These are phyloP conservation scores for Wickerhamiella galacta DNA, from an alignment of 805 yeast species.

Conservation along the genomic window DNA sequence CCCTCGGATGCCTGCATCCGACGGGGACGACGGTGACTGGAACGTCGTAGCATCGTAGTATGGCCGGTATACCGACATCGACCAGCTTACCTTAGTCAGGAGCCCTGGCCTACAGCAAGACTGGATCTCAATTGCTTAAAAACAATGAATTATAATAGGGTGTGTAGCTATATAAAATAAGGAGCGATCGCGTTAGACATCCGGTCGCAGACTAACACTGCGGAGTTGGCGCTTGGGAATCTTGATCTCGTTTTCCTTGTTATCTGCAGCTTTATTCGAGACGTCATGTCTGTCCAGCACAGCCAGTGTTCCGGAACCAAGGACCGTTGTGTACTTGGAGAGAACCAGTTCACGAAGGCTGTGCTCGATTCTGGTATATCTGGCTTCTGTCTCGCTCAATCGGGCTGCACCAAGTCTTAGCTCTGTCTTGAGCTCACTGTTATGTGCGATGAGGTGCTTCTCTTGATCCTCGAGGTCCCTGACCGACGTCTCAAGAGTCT, in stretches of 20 bases:
- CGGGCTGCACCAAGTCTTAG: constrained; percentile 7
- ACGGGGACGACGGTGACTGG: constrained; percentile 25
- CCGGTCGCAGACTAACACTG: constrained; percentile 13
- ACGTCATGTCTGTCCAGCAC: constrained; percentile 5
- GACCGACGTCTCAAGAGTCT: constrained; percentile 5
- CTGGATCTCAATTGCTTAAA: no score
- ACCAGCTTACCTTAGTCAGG: no score
- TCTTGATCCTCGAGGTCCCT: constrained; percentile 7
- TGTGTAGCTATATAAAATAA: neutral
- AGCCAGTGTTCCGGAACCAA: constrained; percentile 11
- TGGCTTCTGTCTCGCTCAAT: constrained; percentile 9
- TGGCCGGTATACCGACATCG: constrained; percentile 36
- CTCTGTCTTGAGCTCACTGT: constrained; percentile 10
- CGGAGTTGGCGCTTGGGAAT: constrained; percentile 16
- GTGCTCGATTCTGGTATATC: constrained; percentile 11
- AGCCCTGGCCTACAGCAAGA: no score
- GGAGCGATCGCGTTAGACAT: neutral
- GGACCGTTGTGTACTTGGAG: constrained; percentile 12
- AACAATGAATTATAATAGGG: neutral
- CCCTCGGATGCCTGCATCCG: no score
- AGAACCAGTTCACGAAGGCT: constrained; percentile 11
- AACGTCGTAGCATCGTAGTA: constrained; percentile 55
- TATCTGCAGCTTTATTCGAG: constrained; percentile 2
- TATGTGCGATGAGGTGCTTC: constrained; percentile 4
- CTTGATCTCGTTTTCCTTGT: constrained; percentile 12